These are phyloP conservation scores for Lentinula sp. DNA, from an alignment of 768 basidiomycete species.

Conservation along the genomic window DNA sequence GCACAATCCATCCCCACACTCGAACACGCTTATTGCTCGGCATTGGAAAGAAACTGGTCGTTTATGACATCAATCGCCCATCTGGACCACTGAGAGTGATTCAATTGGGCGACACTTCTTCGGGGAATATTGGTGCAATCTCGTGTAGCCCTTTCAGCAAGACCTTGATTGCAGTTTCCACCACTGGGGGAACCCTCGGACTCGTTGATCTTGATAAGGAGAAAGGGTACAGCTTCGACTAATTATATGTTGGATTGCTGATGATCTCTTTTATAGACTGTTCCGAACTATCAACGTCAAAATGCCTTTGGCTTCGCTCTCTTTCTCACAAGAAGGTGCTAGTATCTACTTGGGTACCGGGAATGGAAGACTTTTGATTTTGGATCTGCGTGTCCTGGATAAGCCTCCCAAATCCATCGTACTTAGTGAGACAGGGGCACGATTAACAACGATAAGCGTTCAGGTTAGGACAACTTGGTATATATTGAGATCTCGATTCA, in stretches of 20 bases:
- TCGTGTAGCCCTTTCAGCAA: slow-evolving; percentile 74
- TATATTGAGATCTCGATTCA: neutral
- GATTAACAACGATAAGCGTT: slow-evolving; percentile 48
- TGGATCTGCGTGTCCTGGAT: slow-evolving; percentile 62
- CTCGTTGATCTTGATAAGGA: slow-evolving; percentile 75
- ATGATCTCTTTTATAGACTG: slow-evolving; percentile 30
- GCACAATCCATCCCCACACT: slow-evolving; percentile 57
- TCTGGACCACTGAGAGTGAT: slow-evolving; percentile 50
- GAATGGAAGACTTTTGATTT: slow-evolving; percentile 53
- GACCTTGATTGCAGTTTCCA: slow-evolving; percentile 57
- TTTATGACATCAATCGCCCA: slow-evolving; percentile 60
- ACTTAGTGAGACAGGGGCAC: slow-evolving; percentile 40
- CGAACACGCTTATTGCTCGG: slow-evolving; percentile 57
- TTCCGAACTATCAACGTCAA: slow-evolving; percentile 54
- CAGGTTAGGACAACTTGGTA: slow-evolving; percentile 34
- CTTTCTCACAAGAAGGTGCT: slow-evolving; percentile 67
- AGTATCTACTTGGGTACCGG: slow-evolving; percentile 61
- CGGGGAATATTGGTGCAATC: slow-evolving; percentile 48
- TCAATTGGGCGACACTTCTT: slow-evolving; percentile 32
- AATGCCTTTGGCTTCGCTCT: slow-evolving; percentile 47
- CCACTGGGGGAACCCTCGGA: slow-evolving; percentile 44
- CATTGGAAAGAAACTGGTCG: slow-evolving; percentile 41
- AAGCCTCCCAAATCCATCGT: slow-evolving; percentile 51
- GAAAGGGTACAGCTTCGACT: slow-evolving; percentile 39
- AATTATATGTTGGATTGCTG: neutral